A percentile compares a stretch with the other conserved stretches of the same genome.
These are phyloP conservation scores for Tylopilus intermedius DNA, from an alignment of 768 basidiomycete genomes.

Conservation along the genomic window DNA sequence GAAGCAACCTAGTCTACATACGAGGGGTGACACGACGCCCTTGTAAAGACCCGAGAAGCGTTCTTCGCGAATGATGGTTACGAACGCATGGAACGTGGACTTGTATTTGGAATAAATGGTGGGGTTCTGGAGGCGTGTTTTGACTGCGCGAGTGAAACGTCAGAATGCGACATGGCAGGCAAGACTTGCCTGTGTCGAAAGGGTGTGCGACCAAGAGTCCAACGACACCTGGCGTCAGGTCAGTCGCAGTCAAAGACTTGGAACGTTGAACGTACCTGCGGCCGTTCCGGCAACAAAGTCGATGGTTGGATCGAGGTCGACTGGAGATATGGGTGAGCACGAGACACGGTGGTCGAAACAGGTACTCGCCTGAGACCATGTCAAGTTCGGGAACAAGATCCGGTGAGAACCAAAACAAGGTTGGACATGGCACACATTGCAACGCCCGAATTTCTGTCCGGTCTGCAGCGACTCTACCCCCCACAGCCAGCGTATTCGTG, in stretches of 20 bases:
- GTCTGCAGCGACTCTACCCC: conserved; percentile 46
- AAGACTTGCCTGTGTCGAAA: conserved; percentile 50
- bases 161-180: neutral
- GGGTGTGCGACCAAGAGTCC: too few species aligned
- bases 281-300: too few species aligned
- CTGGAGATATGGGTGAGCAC: too few species aligned
- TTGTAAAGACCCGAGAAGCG: conserved; percentile 64
- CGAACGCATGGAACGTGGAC: neutral
- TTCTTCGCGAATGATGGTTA: conserved; percentile 44
- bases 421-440: conserved; percentile 28
- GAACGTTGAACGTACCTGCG: too few species aligned
- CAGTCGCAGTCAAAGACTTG: too few species aligned
- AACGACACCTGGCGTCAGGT: too few species aligned
- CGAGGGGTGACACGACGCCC: conserved; percentile 77
- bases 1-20: conserved; percentile 29
- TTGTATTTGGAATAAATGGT: too few species aligned
- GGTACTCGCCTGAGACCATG: conserved; percentile 19
- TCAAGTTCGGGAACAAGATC: neutral
- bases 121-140: conserved; percentile 49
- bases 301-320: too few species aligned
- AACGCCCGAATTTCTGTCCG: conserved; percentile 39
- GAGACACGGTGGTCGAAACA: too few species aligned
- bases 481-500: conserved; percentile 6
- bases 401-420: neutral
- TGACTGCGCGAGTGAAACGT: conserved; percentile 13